Conservation (phyloP, 192 early-diverging fungal genomes). For the Entomortierella parvispora region DNA sequence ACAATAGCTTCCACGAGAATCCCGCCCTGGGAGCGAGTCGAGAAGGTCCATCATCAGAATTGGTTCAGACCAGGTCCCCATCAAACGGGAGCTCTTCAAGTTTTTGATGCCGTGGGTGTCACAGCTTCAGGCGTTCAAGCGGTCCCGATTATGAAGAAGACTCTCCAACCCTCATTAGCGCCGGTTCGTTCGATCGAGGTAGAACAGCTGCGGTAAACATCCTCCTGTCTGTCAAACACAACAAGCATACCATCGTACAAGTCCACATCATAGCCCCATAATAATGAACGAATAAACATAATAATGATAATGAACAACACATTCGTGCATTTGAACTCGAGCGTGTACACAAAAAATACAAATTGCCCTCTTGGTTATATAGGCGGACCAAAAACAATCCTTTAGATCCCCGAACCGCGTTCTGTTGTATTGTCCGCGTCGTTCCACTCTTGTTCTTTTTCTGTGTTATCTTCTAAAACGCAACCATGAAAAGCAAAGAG, state of each 20-base stretch:
- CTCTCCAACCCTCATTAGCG: slow-evolving; percentile 9
- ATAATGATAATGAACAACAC: too few relatives aligned
- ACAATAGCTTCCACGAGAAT: slow-evolving; percentile 1
- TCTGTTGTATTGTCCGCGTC: slow-evolving; percentile 8
- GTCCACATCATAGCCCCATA: too few relatives aligned
- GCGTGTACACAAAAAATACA: neutral
- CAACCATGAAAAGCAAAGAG: too few relatives aligned
- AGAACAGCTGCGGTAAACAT: slow-evolving; percentile 13
- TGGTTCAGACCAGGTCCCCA: slow-evolving; percentile 49
- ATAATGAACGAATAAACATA: too few relatives aligned
- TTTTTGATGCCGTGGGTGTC: slow-evolving; percentile 31
- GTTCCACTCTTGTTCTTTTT: slow-evolving; percentile 43
- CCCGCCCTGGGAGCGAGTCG: slow-evolving; percentile 40
- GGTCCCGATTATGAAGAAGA: slow-evolving; percentile 37
- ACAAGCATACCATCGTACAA: too few relatives aligned
- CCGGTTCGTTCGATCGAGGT: slow-evolving; percentile 24
- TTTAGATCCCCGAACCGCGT: too few relatives aligned
- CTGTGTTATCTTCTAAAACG: slow-evolving; percentile 21
- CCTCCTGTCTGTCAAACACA: neutral
- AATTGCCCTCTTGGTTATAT: neutral
- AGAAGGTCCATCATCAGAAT: slow-evolving; percentile 44
- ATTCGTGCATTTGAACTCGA: too few relatives aligned
- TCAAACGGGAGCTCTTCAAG: slow-evolving; percentile 27
- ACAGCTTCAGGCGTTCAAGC: slow-evolving; percentile 11
- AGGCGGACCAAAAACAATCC: neutral